A percentile compares a stretch with the other conserved stretches of the same genome.
Conservation (phyloP, 2,329 filamentous ascomycete species). For the Cercospora beticola region DNA sequence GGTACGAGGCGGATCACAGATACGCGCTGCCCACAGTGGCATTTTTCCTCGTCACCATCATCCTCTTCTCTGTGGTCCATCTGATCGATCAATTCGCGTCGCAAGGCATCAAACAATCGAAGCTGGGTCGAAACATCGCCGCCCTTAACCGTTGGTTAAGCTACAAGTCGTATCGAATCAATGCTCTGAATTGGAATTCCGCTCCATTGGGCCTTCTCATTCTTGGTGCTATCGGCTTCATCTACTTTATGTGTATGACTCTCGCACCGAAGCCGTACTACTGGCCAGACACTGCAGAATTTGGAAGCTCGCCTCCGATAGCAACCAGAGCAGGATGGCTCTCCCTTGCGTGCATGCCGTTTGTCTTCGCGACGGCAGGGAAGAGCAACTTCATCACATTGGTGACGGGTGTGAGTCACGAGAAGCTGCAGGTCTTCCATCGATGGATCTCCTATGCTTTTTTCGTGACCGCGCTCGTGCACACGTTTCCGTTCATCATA, state of each 20-base stretch:
- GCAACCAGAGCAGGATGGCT: conserved; percentile 55
- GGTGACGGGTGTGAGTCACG: conserved; percentile 57
- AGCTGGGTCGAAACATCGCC: conserved; percentile 29
- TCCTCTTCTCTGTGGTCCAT: conserved; percentile 48
- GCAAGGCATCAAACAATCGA: conserved; percentile 1
- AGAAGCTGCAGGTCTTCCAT: conserved; percentile 58
- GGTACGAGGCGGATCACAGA: conserved; percentile 56
- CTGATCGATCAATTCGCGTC: conserved; percentile 36
- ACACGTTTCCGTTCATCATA: conserved; percentile 61
- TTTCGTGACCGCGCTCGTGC: conserved; percentile 56
- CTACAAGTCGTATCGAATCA: conserved; percentile 43
- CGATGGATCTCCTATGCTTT: conserved; percentile 56
- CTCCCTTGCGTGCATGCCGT: conserved; percentile 53
- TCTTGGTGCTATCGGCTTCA: conserved; percentile 42
- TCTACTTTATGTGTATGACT: conserved; percentile 49
- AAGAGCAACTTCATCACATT: conserved; percentile 58
- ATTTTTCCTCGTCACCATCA: conserved; percentile 52
- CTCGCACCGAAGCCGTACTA: conserved; percentile 52
- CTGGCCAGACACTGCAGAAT: conserved; percentile 35
- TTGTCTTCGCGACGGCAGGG: conserved; percentile 43
- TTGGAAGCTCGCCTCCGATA: conserved; percentile 54
- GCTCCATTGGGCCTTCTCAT: conserved; percentile 48
- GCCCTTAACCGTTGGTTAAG: conserved; percentile 43
- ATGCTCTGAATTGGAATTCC: conserved; percentile 42
- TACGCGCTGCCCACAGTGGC: conserved; percentile 55